A percentile compares a stretch with the other conserved stretches of the same genome.
phyloP scores from a whole-genome alignment of 306 rosid species.

The Trifolium pratense region DNA sequence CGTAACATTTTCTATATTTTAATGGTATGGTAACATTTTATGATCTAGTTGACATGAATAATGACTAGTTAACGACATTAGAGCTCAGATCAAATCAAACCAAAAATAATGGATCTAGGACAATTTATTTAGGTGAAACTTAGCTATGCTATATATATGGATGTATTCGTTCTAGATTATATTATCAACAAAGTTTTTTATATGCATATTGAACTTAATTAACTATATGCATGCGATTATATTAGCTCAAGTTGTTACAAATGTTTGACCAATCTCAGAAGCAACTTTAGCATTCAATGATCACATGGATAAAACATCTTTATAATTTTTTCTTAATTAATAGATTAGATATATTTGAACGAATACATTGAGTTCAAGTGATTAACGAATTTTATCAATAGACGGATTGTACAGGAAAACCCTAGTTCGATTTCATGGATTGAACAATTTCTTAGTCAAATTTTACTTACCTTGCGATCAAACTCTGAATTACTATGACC shows the following conservation, averaged over 20 bases:
- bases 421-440: too few species aligned
- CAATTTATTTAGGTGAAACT: neutral
- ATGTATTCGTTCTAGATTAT: slow-evolving; percentile 20
- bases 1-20: slow-evolving; percentile 27
- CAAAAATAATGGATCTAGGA: slow-evolving; percentile 8
- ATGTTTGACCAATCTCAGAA: neutral
- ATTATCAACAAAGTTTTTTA: neutral
- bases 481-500: too few species aligned
- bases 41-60: slow-evolving; percentile 32
- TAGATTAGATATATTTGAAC: too few species aligned
- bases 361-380: too few species aligned
- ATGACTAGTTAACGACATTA: slow-evolving; percentile 41
- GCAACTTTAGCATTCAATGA: neutral
- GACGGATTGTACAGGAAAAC: too few species aligned
- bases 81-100: slow-evolving; percentile 28
- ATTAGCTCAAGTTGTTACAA: neutral
- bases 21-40: slow-evolving; percentile 11
- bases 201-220: slow-evolving; percentile 1
- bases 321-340: too few species aligned
- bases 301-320: neutral
- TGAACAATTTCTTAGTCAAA: too few species aligned
- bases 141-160: neutral
- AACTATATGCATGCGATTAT: neutral
- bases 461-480: too few species aligned
- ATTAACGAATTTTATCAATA: too few species aligned